Evolutionary conservation across 169 alveolate genomes (phyloP).

Genomic region (Cryptosporidium andersoni): DNA sequence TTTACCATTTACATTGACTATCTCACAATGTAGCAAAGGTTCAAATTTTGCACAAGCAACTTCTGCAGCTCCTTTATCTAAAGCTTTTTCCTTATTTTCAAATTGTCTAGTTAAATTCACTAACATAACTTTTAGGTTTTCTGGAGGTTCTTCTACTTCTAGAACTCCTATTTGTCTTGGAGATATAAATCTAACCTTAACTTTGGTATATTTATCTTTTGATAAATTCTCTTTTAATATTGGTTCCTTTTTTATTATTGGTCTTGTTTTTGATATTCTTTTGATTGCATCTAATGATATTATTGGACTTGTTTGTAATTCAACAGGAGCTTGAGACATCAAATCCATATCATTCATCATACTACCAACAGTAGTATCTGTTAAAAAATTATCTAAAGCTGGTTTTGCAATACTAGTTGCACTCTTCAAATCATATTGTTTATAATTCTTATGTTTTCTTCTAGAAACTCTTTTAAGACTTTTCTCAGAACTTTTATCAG

Average conservation of each 20-base stretch:
- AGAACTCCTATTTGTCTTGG: conserved; percentile 51
- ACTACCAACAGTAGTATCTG: conserved; percentile 22
- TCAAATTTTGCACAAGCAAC: conserved; percentile 59
- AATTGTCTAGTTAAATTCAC: conserved; percentile 17
- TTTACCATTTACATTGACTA: conserved; percentile 1
- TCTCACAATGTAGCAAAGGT: conserved; percentile 57
- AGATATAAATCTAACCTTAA: conserved; percentile 41
- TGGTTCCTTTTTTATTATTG: conserved; percentile 14
- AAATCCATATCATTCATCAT: not conserved
- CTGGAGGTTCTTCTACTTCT: conserved; percentile 63
- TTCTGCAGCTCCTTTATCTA: conserved; percentile 62
- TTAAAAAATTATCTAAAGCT: not conserved
- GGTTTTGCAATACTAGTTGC: not conserved
- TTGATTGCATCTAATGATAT: not conserved
- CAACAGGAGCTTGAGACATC: conserved; percentile 40
- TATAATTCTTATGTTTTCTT: not conserved
- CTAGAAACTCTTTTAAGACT: not conserved
- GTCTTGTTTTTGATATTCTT: not conserved
- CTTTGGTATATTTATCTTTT: not conserved
- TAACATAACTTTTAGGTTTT: conserved; percentile 20
- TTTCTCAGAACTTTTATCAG: not conserved
- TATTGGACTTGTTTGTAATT: conserved; percentile 16
- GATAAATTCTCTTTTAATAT: too few relatives aligned
- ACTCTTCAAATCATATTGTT: conserved; percentile 1
- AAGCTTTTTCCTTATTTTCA: conserved; percentile 32